These are phyloP conservation scores for Diplotaxis tenuifolia DNA, from an alignment of 345 rosid genomes.

Conservation along the genomic window DNA sequence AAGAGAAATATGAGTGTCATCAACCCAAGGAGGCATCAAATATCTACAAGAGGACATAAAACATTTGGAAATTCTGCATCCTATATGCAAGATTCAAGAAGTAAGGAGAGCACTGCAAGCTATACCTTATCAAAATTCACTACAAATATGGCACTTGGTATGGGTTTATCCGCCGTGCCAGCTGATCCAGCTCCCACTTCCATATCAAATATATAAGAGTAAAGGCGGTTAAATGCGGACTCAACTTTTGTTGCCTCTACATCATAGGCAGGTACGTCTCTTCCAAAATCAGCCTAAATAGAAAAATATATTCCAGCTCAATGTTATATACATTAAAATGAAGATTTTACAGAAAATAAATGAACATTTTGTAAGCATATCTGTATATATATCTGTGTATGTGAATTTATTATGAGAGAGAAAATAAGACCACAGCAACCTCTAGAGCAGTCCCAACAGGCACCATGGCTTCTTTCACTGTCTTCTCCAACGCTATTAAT, in stretches of 20 bases:
- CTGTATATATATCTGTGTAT: not conserved
- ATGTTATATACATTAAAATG: not conserved
- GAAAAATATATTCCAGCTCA: not conserved
- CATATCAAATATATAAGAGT: slow-evolving; percentile 75
- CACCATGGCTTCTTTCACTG: slow-evolving; percentile 78
- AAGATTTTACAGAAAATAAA: not conserved
- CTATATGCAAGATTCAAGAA: slow-evolving; percentile 13
- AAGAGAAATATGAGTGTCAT: not conserved
- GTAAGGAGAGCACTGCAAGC: slow-evolving; percentile 22
- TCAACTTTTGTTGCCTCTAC: slow-evolving; percentile 85
- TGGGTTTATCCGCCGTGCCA: slow-evolving; percentile 63
- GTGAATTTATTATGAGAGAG: not conserved
- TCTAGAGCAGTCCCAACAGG: slow-evolving; percentile 87
- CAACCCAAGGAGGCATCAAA: slow-evolving; percentile 9
- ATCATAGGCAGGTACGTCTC: slow-evolving; percentile 89
- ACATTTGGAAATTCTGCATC: slow-evolving; percentile 14
- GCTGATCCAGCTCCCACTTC: slow-evolving; percentile 54
- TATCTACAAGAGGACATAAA: not conserved
- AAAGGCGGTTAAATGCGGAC: slow-evolving; percentile 66
- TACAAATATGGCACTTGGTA: slow-evolving; percentile 80
- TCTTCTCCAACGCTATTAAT: slow-evolving; percentile 85
- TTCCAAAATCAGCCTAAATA: slow-evolving; percentile 78
- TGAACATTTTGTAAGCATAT: slow-evolving; percentile 4
- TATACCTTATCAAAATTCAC: slow-evolving; percentile 95
- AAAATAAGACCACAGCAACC: slow-evolving; percentile 42